Base-by-base conservation (phyloP, 164 flowering plant genomes). In the Tetrastigma voinierianum region DNA sequence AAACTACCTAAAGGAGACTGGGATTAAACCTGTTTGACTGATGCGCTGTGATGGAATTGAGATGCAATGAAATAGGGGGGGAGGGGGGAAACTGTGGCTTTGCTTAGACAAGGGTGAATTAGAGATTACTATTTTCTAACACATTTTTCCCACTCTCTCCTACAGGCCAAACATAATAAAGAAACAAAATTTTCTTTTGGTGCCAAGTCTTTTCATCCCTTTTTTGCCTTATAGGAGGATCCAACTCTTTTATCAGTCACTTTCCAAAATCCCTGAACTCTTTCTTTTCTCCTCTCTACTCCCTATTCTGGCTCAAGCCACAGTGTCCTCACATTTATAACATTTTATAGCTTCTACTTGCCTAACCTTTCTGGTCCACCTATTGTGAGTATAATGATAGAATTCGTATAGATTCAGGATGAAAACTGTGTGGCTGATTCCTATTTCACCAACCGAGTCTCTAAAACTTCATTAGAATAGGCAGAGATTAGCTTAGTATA, bases 61-160 rank as follows among this genome's bases (percentile, higher is more conserved):
- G n/a, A n/a, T n/a, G n/a, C n/a, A n/a, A n/a, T n/a, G n/a, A n/a
- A n/a, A n/a, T 61, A 32, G 63, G 46, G 60, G 10, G 59, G 67
- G 60, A 48, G 65, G 19, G 44, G 20, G 59, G 52, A 53, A 65
- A 49, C 52, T 55, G 62, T 53, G 14, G 45, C 21, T 60, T 72
- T 71, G 75, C 74, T 74, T 78, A 63, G 72, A 72, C 68, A 68
- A 69, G 68, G 71, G 76, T 74, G 76, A 59, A 63, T 70, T 74
- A 46, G 53, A 44, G 47, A 63, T 19, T 56, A 68, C 70, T 74
- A 44, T 67, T 67, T 17, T 56, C 69, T 57, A 67, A 63, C 67
- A 61, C 59, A 71, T n/a, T 14, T 63, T 54, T 66, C 47, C 70
- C n/a, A n/a, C n/a, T 51, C 56, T 74, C 74, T 61, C 60, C 69